phyloP scores from a whole-genome alignment of 805 yeast genomes.

The Danielia reshetovae region DNA sequence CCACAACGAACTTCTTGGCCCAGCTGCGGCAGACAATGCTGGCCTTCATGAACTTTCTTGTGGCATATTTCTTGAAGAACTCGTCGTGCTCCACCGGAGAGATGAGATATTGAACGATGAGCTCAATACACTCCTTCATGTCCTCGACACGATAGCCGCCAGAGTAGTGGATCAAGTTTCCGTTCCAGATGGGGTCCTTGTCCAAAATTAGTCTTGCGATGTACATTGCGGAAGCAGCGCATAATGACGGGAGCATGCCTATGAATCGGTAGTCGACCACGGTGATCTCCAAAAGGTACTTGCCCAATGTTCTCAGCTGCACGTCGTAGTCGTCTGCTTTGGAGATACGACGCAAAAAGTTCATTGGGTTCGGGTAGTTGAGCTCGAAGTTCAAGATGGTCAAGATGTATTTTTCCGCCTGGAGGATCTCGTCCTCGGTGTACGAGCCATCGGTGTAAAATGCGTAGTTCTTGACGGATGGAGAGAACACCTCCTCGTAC shows the following conservation, averaged over 20 bases:
- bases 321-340: slow-evolving; percentile 89
- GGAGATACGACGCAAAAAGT: slow-evolving; percentile 81
- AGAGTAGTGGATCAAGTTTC: slow-evolving; percentile 82
- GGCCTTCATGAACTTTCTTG: slow-evolving; percentile 83
- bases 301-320: slow-evolving; percentile 78
- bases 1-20: slow-evolving; percentile 61
- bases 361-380: slow-evolving; percentile 86
- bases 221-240: slow-evolving; percentile 88
- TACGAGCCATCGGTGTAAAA: slow-evolving; percentile 85
- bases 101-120: slow-evolving; percentile 71
- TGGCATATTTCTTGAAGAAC: slow-evolving; percentile 88
- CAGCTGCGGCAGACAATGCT: slow-evolving; percentile 76
- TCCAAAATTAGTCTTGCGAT: slow-evolving; percentile 72
- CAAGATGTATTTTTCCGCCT: slow-evolving; percentile 77
- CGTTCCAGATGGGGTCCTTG: slow-evolving; percentile 69
- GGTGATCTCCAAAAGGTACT: slow-evolving; percentile 75
- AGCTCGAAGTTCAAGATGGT: slow-evolving; percentile 70
- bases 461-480: slow-evolving; percentile 80
- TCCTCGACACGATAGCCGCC: slow-evolving; percentile 82
- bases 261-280: slow-evolving; percentile 73
- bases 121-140: slow-evolving; percentile 65
- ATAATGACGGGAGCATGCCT: slow-evolving; percentile 67
- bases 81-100: slow-evolving; percentile 87
- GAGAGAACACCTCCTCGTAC: slow-evolving; percentile 87
- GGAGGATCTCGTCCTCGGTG: slow-evolving; percentile 73